These are phyloP conservation scores for Neofusicoccum laricinum DNA, from an alignment of 2,329 filamentous ascomycete species.

Conservation along the genomic window DNA sequence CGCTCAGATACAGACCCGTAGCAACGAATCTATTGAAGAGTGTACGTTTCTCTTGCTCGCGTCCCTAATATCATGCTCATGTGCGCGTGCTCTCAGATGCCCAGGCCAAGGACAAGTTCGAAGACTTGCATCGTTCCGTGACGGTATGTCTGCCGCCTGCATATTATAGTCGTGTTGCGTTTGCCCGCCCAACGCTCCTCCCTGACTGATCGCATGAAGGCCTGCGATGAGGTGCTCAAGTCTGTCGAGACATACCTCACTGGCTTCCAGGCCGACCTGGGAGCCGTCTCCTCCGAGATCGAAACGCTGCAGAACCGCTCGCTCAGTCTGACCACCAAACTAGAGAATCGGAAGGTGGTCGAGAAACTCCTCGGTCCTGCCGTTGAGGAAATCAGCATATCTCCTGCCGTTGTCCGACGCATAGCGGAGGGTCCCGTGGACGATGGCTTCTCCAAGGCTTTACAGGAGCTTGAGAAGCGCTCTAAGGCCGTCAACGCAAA, in stretches of 20 bases:
- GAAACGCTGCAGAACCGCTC: constrained; percentile 89
- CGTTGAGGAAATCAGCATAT: constrained; percentile 87
- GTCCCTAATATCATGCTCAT: constrained; percentile 27
- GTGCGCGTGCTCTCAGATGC: constrained; percentile 54
- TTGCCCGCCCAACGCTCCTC: neutral
- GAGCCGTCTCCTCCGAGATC: constrained; percentile 89
- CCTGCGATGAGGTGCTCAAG: constrained; percentile 88
- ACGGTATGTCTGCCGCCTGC: constrained; percentile 31
- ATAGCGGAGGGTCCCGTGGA: constrained; percentile 89
- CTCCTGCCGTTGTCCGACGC: constrained; percentile 76
- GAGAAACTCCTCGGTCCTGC: constrained; percentile 84
- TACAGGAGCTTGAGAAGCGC: constrained; percentile 81
- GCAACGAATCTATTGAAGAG: constrained; percentile 65
- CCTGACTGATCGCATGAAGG: constrained; percentile 30
- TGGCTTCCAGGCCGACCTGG: constrained; percentile 90
- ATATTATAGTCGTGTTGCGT: neutral
- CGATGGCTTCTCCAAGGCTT: constrained; percentile 78
- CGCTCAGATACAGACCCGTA: constrained; percentile 47
- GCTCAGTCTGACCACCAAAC: constrained; percentile 72
- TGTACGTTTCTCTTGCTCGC: constrained; percentile 54
- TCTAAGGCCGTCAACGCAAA: constrained; percentile 69
- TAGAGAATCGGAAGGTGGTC: constrained; percentile 86
- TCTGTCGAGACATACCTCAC: constrained; percentile 91
- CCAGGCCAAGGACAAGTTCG: constrained; percentile 77
- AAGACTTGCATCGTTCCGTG: constrained; percentile 88